Conservation (phyloP, 2,329 filamentous ascomycete genomes). For the Raffaelea arxii region DNA sequence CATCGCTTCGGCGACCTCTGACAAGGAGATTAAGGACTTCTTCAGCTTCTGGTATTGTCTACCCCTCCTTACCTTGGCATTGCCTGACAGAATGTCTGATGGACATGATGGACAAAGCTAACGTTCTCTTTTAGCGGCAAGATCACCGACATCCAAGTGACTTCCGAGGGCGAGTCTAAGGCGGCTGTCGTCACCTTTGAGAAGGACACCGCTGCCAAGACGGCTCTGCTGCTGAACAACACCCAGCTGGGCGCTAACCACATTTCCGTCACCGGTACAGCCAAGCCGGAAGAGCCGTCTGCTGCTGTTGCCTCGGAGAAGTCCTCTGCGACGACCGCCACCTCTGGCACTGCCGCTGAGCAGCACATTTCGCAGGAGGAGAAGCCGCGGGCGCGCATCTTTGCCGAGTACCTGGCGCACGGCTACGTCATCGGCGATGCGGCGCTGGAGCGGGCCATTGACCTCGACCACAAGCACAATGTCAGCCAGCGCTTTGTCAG, state of each 20-base stretch:
- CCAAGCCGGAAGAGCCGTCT: slow-evolving; percentile 51
- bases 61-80: not conserved
- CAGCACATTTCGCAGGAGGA: slow-evolving; percentile 82
- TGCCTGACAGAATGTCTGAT: too few relatives aligned
- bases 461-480: slow-evolving; percentile 82
- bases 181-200: slow-evolving; percentile 91
- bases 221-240: slow-evolving; percentile 91
- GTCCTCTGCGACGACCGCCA: not conserved
- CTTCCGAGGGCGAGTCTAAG: slow-evolving; percentile 58
- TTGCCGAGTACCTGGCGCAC: slow-evolving; percentile 93
- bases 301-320: slow-evolving; percentile 23
- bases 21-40: slow-evolving; percentile 91
- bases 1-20: slow-evolving; percentile 70
- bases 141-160: slow-evolving; percentile 75
- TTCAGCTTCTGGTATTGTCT: slow-evolving; percentile 80
- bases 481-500: slow-evolving; percentile 71
- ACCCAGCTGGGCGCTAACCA: slow-evolving; percentile 84
- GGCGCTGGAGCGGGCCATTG: slow-evolving; percentile 73
- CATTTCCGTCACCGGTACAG: slow-evolving; percentile 62
- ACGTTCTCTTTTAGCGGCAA: slow-evolving; percentile 83
- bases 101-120: too few relatives aligned
- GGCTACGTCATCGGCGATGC: slow-evolving; percentile 73
- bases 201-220: slow-evolving; percentile 94
- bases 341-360: slow-evolving; percentile 15
- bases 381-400: slow-evolving; percentile 87